Evolutionary conservation across 2,329 filamentous ascomycete species (phyloP), one percentile per base, ranked within the genome.

Genomic region (Exophiala dermatitidis): DNA sequence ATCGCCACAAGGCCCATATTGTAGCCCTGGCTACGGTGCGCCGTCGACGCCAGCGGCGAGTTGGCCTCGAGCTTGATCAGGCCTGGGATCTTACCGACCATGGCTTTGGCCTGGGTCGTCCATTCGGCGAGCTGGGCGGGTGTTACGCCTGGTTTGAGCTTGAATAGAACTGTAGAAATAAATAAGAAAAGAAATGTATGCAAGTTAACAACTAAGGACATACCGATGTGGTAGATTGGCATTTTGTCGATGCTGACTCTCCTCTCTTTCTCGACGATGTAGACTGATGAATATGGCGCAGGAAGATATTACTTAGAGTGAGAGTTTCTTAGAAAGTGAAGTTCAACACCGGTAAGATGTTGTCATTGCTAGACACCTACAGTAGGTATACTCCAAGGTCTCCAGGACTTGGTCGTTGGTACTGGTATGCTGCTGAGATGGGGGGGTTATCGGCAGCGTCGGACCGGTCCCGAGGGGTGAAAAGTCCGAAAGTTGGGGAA

Each of bases 1-100:
- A 74, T 65, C 3, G 73, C 72, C n/a, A 76, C 68, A 7, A 76
- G 55, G 2, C 69, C 73, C 66, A 73, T 67, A 61, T 76, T 64
- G 52, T 70, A 76, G 1, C 73, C 74, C 49, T 74, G 68, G 19
- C 71, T 68, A 36, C 73, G 66, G 32, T 70, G 64, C 3, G 72
- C 68, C 9, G 69, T 72, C 28, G 70, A 67, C 0, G 69, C 64
- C 19, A 74, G 57, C 3, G 73, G 72, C 5, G 60, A 55, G 34
- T 66, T 66, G 19, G 67, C 58, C 53, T 73, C 64, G 3, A 74
- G 50, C 40, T 68, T 70, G 5, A 65, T 28, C 37, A 74, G 59
- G 8, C 71, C 58, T 4, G 72, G 72, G 50, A 75, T 67, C 48
- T 73, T 64, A 2, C 71, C 70, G 26, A 72, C 67, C 70, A 74